Evolutionary conservation across 192 early-diverging fungal genomes (phyloP).

Genomic region (Coemansia sp.): DNA sequence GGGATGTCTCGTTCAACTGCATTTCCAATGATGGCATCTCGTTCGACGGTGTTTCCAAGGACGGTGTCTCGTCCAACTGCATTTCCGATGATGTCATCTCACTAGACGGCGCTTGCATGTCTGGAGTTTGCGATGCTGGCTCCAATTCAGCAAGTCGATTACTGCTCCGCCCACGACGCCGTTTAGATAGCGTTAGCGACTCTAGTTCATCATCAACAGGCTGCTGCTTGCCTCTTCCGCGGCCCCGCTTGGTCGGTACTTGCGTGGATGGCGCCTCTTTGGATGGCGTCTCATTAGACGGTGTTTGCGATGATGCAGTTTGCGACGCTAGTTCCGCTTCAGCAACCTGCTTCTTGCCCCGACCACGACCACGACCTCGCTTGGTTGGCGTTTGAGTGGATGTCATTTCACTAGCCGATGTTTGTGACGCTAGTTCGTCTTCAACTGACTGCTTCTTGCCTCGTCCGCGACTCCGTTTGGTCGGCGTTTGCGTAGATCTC

Average conservation of each 20-base stretch:
- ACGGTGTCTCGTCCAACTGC: not conserved
- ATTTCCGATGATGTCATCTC: not conserved
- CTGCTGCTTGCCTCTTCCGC: not conserved
- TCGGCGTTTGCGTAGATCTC: not conserved
- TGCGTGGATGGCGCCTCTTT: constrained; percentile 7
- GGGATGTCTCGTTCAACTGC: not conserved
- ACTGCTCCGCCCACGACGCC: no score
- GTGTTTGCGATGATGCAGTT: no score
- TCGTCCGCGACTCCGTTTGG: not conserved
- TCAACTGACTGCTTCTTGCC: not conserved
- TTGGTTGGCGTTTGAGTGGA: not conserved
- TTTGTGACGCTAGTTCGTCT: no score
- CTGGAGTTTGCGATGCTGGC: no score
- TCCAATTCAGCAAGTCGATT: no score
- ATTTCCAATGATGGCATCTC: not conserved
- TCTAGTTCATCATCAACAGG: no score
- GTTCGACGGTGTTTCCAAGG: not conserved
- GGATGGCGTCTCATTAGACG: not conserved
- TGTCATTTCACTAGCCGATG: constrained; percentile 2
- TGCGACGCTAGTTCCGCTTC: no score
- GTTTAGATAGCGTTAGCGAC: no score
- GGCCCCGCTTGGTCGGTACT: not conserved
- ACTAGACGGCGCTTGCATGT: no score
- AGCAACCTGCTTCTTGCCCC: no score
- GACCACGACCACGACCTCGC: no score